Conservation (phyloP, 2,329 filamentous ascomycete genomes). For the Rutstroemia sp. region DNA sequence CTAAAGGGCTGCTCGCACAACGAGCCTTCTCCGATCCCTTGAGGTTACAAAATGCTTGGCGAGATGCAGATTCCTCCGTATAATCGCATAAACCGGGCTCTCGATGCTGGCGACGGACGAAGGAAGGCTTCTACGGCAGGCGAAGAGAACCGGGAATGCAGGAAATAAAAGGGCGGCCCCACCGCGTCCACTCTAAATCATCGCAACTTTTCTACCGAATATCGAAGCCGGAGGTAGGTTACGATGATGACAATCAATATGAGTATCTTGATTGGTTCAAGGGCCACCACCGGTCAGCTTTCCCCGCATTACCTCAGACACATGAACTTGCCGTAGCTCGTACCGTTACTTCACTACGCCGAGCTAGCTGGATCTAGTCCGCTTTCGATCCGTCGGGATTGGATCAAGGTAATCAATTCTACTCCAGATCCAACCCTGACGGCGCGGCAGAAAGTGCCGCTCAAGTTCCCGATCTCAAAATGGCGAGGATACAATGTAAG, state of each 20-base stretch:
- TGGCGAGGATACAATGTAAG: not conserved
- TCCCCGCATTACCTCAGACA: constrained; percentile 2
- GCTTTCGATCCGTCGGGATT: not conserved
- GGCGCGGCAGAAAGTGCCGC: constrained; percentile 1
- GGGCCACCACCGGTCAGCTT: not conserved
- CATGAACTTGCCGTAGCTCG: constrained; percentile 4
- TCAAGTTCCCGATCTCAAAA: not conserved
- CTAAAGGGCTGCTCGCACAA: no score
- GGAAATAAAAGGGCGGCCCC: not conserved
- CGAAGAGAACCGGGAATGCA: not conserved
- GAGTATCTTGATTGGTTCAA: not conserved
- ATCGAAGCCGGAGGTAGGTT: constrained; percentile 7
- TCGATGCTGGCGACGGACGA: no score
- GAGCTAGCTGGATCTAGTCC: not conserved
- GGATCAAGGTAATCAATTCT: not conserved
- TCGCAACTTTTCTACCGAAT: constrained; percentile 7
- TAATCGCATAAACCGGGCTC: not conserved
- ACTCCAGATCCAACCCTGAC: not conserved
- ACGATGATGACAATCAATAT: not conserved
- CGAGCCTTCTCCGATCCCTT: no score
- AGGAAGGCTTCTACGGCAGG: not conserved
- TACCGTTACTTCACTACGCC: constrained; percentile 2
- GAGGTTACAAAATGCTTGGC: no score
- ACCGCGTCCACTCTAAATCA: not conserved
- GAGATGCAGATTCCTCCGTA: no score